These are phyloP conservation scores for Pyricularia grisea DNA, from an alignment of 2,329 filamentous ascomycete species.

Conservation along the genomic window DNA sequence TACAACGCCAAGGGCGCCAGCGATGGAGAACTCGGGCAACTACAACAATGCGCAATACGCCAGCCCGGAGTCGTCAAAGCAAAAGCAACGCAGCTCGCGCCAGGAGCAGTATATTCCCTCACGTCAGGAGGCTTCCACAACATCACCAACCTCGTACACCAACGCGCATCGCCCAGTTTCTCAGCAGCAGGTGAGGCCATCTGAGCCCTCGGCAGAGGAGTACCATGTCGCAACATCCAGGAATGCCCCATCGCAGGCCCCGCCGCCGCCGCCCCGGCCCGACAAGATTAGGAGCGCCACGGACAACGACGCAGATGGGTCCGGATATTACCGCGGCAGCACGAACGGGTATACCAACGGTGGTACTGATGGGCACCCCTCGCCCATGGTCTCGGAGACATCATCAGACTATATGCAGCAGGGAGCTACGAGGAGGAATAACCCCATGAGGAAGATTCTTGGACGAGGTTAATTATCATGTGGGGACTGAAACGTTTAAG, in stretches of 20 bases:
- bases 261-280: constrained; percentile 22
- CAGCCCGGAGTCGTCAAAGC: not conserved
- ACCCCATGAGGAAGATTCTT: constrained; percentile 11
- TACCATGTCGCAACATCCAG: constrained; percentile 9
- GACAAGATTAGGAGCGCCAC: constrained; percentile 19
- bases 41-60: not conserved
- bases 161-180: not conserved
- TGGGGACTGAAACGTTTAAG: not conserved
- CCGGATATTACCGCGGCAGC: not conserved
- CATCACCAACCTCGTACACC: not conserved
- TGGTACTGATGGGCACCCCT: not conserved
- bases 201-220: constrained; percentile 10
- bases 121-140: not conserved
- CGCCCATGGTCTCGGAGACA: not conserved
- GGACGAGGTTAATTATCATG: constrained; percentile 4
- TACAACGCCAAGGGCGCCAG: not conserved
- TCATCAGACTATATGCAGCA: constrained; percentile 3
- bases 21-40: not conserved
- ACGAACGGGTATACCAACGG: constrained; percentile 5
- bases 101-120: not conserved
- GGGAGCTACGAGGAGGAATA: constrained; percentile 3
- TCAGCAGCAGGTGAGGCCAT: not conserved
- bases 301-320: constrained; percentile 5
- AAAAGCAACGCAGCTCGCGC: not conserved
- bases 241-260: constrained; percentile 12